These are phyloP conservation scores for Termitomyces sp. DNA, from an alignment of 768 basidiomycete species.

Conservation along the genomic window DNA sequence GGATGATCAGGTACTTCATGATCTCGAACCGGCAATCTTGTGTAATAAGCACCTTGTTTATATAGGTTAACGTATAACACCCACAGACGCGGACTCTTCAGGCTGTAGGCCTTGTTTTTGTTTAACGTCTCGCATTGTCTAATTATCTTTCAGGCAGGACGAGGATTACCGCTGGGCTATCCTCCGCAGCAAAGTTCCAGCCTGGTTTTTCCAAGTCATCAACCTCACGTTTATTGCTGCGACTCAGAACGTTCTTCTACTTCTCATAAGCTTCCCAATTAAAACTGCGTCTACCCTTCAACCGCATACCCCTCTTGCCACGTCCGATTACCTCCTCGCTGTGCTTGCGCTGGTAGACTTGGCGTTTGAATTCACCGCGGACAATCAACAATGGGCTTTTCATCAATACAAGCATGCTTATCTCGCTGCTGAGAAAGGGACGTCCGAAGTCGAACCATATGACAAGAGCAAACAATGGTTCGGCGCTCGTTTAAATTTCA, in stretches of 20 bases:
- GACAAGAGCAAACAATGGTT: slow-evolving; percentile 51
- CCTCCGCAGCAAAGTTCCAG: slow-evolving; percentile 49
- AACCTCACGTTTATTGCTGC: slow-evolving; percentile 67
- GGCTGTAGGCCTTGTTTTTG: slow-evolving; percentile 37
- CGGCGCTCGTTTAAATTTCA: slow-evolving; percentile 62
- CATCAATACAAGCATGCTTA: slow-evolving; percentile 68
- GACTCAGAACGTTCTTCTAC: slow-evolving; percentile 77
- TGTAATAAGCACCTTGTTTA: not conserved
- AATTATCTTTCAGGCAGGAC: slow-evolving; percentile 43
- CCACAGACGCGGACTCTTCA: slow-evolving; percentile 76
- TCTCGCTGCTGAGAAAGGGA: slow-evolving; percentile 22
- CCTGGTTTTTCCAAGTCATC: slow-evolving; percentile 37
- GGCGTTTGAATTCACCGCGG: slow-evolving; percentile 73
- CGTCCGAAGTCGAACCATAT: slow-evolving; percentile 28
- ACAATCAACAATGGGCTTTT: slow-evolving; percentile 88
- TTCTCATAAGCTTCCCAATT: slow-evolving; percentile 54
- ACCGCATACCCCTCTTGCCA: slow-evolving; percentile 43
- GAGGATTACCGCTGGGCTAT: slow-evolving; percentile 93
- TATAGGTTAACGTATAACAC: slow-evolving; percentile 74
- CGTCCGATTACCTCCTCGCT: slow-evolving; percentile 61
- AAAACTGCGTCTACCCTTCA: slow-evolving; percentile 48
- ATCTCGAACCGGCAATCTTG: slow-evolving; percentile 16
- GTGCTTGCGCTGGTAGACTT: slow-evolving; percentile 52
- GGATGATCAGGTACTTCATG: slow-evolving; percentile 48
- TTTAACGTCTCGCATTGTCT: not conserved